Evolutionary conservation across 805 yeast genomes (phyloP), one percentile per base, ranked within the genome.

Genomic region (Barnettozyma wickerhamii): DNA sequence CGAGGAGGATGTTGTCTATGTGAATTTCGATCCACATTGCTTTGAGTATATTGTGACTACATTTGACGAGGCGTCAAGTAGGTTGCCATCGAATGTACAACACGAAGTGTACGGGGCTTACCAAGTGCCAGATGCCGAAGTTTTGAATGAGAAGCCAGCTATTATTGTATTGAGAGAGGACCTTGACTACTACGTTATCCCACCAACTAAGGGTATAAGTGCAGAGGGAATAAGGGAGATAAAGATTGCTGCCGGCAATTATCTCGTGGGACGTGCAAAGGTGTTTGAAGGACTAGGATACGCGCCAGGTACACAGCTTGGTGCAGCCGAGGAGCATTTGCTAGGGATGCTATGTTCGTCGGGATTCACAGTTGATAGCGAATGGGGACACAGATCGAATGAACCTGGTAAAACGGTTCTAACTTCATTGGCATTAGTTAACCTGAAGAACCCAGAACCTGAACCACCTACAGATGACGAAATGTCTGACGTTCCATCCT

Each of bases 321-420:
- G 89, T 7, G 82, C 95, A 13, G 98, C 99, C 1, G 99, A 93
- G 61, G 91, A 85, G 62, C 98, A 91, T 62, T 71, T 93, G 34
- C 75, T 87, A 65, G 97, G 89, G 48, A 93, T 93, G 99, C 72
- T 93, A 40, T 89, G 96, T 54, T 73, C 91, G 0, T 82, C 95
- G 0, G 99, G 99, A 1, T 86, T 89, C 49, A 62, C 67, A 4
- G 63, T 73, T 10, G 68, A 69, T 17, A 87, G 84, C 23, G 52
- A 61, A 13, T 93, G 99, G 99, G 97, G 96, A 4, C 81, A 80
- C 56, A 71, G 99, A 47, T 78, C 86, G n/a, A 72, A 83, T 51
- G 97, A 90, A 58, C 91, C 95, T 1, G 78, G 79, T 43, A 84
- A 84, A 56, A 83, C 97, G 10, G 91, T 88, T n/a, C 74, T 93